These are phyloP conservation scores for Dothideomycetes sp. DNA, from an alignment of 2,329 filamentous ascomycete species.

Conservation along the genomic window DNA sequence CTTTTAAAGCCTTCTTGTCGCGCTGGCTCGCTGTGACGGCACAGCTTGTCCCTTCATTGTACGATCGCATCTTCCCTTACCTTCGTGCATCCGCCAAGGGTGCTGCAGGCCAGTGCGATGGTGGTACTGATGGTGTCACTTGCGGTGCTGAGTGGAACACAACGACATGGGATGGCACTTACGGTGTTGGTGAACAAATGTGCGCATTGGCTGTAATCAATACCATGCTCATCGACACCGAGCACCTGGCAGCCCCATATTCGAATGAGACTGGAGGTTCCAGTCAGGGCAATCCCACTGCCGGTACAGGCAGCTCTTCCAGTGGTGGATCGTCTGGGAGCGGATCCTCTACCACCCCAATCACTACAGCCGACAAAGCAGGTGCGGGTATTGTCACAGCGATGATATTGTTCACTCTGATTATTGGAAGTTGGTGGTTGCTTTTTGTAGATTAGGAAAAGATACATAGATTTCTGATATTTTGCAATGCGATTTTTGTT, in stretches of 20 bases:
- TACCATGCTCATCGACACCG: constrained; percentile 28
- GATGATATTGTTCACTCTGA: constrained; percentile 42
- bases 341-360: constrained; percentile 11
- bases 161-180: constrained; percentile 29
- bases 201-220: constrained; percentile 39
- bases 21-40: constrained; percentile 32
- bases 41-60: constrained; percentile 27
- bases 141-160: constrained; percentile 31
- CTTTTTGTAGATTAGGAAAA: neutral
- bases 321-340: neutral
- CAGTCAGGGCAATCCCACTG: constrained; percentile 32
- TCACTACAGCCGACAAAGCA: constrained; percentile 50
- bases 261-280: constrained; percentile 40
- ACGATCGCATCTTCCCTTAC: constrained; percentile 31
- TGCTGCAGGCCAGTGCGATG: constrained; percentile 42
- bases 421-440: constrained; percentile 30
- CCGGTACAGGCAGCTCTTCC: constrained; percentile 22
- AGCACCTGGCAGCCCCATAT: constrained; percentile 24
- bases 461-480: neutral
- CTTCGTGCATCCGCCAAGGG: constrained; percentile 40
- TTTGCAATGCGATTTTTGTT: neutral
- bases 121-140: constrained; percentile 25
- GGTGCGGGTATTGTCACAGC: constrained; percentile 58
- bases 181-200: constrained; percentile 44
- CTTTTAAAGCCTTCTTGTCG: constrained; percentile 61